Percentiles rank a stretch among this genome's conserved stretches.
Conservation (phyloP, 371 early-diverging fungal genomes). For the Mucor piriformis region DNA sequence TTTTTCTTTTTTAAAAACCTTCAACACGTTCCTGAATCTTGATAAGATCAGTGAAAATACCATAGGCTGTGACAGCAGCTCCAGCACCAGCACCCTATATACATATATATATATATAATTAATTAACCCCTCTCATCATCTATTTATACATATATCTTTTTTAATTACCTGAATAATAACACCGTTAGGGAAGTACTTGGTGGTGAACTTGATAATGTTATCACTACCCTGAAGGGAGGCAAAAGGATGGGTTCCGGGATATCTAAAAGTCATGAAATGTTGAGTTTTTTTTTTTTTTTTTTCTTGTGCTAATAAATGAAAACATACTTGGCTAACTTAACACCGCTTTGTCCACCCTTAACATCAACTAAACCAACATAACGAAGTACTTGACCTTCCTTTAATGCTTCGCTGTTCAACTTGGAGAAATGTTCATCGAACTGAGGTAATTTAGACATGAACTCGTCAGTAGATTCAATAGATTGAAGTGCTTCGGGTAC, state of each 20-base stretch:
- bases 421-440: slow-evolving; percentile 83
- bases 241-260: slow-evolving; percentile 89
- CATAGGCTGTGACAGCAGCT: slow-evolving; percentile 96
- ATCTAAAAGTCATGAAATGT: slow-evolving; percentile 46
- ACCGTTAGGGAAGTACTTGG: slow-evolving; percentile 72
- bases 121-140: too few relatives aligned
- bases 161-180: slow-evolving; percentile 5
- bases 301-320: not conserved
- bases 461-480: slow-evolving; percentile 76
- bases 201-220: slow-evolving; percentile 94
- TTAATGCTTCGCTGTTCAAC: slow-evolving; percentile 76
- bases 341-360: slow-evolving; percentile 67
- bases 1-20: slow-evolving; percentile 29
- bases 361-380: slow-evolving; percentile 92
- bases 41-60: slow-evolving; percentile 91
- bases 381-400: slow-evolving; percentile 79
- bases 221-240: slow-evolving; percentile 95
- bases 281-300: not conserved
- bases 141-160: too few relatives aligned
- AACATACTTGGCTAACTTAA: slow-evolving; percentile 74
- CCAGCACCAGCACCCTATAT: slow-evolving; percentile 91
- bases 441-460: slow-evolving; percentile 81
- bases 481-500: slow-evolving; percentile 84
- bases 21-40: slow-evolving; percentile 72
- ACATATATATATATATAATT: not conserved